phyloP scores from a whole-genome alignment of 2,329 filamentous ascomycete genomes.

The Pseudogymnoascus sp. region DNA sequence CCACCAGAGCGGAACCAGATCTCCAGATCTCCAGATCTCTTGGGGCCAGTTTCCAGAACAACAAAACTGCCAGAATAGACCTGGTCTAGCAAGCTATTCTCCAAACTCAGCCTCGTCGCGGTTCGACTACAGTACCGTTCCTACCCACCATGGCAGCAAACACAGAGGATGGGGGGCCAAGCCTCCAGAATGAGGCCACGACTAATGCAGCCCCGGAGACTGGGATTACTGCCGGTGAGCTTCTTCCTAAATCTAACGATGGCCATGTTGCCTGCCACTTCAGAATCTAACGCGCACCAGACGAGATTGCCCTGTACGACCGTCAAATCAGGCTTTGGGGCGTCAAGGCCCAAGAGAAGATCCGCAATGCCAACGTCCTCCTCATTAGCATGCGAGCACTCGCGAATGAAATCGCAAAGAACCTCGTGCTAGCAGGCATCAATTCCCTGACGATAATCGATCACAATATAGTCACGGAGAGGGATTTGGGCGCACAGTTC shows the following conservation, averaged over 20 bases:
- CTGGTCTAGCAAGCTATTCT: background rate
- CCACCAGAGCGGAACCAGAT: slow-evolving; percentile 1
- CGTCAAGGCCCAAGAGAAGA: slow-evolving; percentile 85
- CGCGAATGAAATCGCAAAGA: slow-evolving; percentile 93
- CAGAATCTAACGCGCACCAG: slow-evolving; percentile 34
- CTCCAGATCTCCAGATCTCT: background rate
- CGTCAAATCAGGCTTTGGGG: slow-evolving; percentile 97
- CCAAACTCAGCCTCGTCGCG: background rate
- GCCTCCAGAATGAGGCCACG: slow-evolving; percentile 10
- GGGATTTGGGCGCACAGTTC: slow-evolving; percentile 76
- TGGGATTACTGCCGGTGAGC: slow-evolving; percentile 31
- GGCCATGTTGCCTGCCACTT: background rate
- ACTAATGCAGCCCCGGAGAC: slow-evolving; percentile 7
- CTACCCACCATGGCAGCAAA: background rate
- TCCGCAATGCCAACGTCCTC: slow-evolving; percentile 81
- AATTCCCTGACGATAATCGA: slow-evolving; percentile 85
- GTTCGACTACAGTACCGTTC: background rate
- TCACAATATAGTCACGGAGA: slow-evolving; percentile 62
- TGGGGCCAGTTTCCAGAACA: background rate
- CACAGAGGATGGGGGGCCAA: slow-evolving; percentile 12
- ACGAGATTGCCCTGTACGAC: slow-evolving; percentile 96
- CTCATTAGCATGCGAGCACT: slow-evolving; percentile 82
- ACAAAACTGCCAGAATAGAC: background rate
- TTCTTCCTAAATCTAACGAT: background rate
- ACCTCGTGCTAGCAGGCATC: slow-evolving; percentile 88